Evolutionary conservation across 2,329 filamentous ascomycete species (phyloP), one percentile per base, ranked within the genome.

Genomic region (Chrysosporium keratinophilum): DNA sequence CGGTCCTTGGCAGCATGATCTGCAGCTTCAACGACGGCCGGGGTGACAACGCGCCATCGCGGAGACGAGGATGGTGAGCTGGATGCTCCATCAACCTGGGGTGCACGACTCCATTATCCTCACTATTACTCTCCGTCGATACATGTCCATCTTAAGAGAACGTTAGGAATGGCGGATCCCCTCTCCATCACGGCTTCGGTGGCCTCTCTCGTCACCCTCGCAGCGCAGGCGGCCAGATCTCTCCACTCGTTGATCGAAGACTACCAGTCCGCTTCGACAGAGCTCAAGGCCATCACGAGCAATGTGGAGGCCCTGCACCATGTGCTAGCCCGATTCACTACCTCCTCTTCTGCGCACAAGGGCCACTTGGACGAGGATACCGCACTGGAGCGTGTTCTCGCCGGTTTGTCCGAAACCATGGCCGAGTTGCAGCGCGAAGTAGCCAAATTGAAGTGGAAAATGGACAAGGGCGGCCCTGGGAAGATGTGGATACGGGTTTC

Each of bases 161-260:
- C n/a, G 20, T 19, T 34, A 15, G 37, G 4, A 39, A 63, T 63
- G 60, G 50, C 57, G 28, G 60, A 63, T 20, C 59, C 58, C 46
- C 50, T 64, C 11, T 62, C 62, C 39, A 57, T 67, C 31, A 58
- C 61, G 10, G 63, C 55, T 46, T 61, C 61, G 41, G 60, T 58
- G 1, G 61, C 59, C 1, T 64, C 65, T n/a, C 48, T 72, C 39
- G 55, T 70, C 33, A 70, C 68, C 5, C 63, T 72, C 2, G 65
- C 65, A 34, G 63, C 71, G 7, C 59, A 65, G 54, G 58, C 64
- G 0, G 62, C 67, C 48, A 15, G 7, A 1, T 15, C 14, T 9
- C 15, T 41, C n/a, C 9, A 41, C 14, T 58, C 54, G 20, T 60
- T 72, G 4, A 52, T 65, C 56, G 58, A 68, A 19, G 70, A 64